phyloP scores from a whole-genome alignment of 768 basidiomycete genomes.

The Rhizopogon sp. region DNA sequence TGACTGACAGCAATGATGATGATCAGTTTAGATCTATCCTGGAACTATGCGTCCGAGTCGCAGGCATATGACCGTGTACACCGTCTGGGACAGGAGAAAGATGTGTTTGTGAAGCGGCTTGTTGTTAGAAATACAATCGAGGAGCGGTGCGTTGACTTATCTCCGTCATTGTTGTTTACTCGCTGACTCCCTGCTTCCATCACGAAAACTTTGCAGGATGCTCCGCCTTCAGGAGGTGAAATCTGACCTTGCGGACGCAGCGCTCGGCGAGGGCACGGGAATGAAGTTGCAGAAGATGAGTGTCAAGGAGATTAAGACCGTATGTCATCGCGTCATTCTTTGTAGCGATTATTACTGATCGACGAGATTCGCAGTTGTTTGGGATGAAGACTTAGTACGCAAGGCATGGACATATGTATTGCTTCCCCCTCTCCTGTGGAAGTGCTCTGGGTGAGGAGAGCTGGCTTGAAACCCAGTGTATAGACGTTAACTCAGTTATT shows the following conservation, averaged over 20 bases:
- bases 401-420: neutral
- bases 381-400: conserved; percentile 15
- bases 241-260: conserved; percentile 59
- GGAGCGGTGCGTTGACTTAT: conserved; percentile 48
- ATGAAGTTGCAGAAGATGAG: conserved; percentile 59
- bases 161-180: neutral
- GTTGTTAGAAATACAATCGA: conserved; percentile 69
- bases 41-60: conserved; percentile 69
- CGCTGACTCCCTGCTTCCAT: neutral
- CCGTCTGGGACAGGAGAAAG: conserved; percentile 66
- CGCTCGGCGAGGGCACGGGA: conserved; percentile 64
- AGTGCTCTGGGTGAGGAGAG: too few relatives aligned
- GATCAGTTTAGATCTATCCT: conserved; percentile 62
- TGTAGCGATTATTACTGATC: neutral
- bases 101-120: conserved; percentile 62
- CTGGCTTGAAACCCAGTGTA: too few relatives aligned
- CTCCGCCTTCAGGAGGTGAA: conserved; percentile 66
- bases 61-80: conserved; percentile 62
- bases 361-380: conserved; percentile 15
- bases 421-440: neutral
- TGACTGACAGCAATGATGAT: neutral
- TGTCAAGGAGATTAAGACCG: conserved; percentile 64
- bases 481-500: neutral
- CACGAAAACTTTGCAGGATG: conserved; percentile 40
- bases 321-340: conserved; percentile 23